Base-by-base conservation (phyloP, 2,329 filamentous ascomycete genomes). In the Capronia coronata region DNA sequence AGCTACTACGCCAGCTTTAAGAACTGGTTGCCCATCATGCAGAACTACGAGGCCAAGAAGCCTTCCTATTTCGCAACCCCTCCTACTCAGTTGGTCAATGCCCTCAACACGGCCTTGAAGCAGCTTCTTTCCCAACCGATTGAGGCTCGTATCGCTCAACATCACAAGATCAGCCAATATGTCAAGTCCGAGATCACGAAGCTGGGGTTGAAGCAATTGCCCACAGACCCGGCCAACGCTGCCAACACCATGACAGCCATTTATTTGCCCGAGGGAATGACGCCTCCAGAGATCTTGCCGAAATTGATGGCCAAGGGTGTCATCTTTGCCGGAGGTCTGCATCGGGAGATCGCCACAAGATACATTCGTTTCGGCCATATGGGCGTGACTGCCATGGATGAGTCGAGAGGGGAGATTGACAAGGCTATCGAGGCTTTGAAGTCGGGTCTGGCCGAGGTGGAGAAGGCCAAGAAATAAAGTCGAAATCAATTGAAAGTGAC, bases 21-120 rank as follows among this genome's bases (percentile, higher is more conserved):
- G 77, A 97, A 97, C 72, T 98, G 93, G 93, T 75, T 90, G 49
- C 91, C 91, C 40, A 93, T 98, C 70, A 97, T 98, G 91, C 83
- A 93, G 73, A 97, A 96, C 73, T 98, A 98, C 71, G 93, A 98
- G 74, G 87, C 88, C 57, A 88, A 90, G 75, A 98, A 97, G 75
- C 82, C 93, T 30, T 94, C 89, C 1, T 98, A 98, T 76, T 98
- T 98, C 65, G 93, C 93, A 30, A 98, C 93, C 1, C 93, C 93
- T 1, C 89, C 90, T 3, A 93, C 93, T 11, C 93, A 98, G 71
- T 80, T 98, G 43, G 77, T 98, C 60, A 91, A 86, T 69, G 93
- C 93, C 41, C 79, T 98, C 29, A 85, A 98, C 76, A 95, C 90
- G 7, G 79, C 89, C 1, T 77, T 98, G 22, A 84, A 76, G 49